A percentile compares a stretch with the other conserved stretches of the same genome.
phyloP scores from a whole-genome alignment of 257 asterid species.

The Thymus quinquecostatus region DNA sequence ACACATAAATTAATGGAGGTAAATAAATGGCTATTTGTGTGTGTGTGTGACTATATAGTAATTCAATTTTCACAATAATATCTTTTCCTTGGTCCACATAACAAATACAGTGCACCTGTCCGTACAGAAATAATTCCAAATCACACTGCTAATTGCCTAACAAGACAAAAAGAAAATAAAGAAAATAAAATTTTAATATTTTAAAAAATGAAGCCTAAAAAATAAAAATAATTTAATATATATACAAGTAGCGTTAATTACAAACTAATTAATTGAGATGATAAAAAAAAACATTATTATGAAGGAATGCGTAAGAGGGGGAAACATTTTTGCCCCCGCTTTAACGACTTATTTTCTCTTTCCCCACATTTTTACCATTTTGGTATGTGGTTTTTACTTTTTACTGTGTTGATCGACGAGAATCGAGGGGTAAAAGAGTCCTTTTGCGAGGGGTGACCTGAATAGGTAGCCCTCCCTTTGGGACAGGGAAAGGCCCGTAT shows the following conservation, averaged over 20 bases:
- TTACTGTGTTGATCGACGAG: background rate
- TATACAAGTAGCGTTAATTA: no score
- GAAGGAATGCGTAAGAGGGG: background rate
- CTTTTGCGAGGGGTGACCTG: constrained; percentile 28
- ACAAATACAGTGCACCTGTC: constrained; percentile 16
- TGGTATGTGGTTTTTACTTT: background rate
- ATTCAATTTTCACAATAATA: background rate
- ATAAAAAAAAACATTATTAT: no score
- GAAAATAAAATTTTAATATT: no score
- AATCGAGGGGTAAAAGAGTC: background rate
- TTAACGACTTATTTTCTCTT: background rate
- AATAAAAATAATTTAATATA: no score
- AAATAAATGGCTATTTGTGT: background rate
- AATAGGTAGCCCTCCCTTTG: constrained; percentile 62
- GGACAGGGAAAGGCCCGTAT: constrained; percentile 74
- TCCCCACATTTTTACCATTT: background rate
- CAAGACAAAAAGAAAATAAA: background rate
- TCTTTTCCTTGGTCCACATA: background rate
- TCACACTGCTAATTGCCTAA: background rate
- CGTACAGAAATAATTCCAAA: constrained; percentile 26
- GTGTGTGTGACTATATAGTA: background rate
- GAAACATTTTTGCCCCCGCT: constrained; percentile 36
- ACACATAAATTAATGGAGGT: constrained; percentile 27
- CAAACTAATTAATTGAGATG: no score
- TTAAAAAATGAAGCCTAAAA: no score